A percentile compares a stretch with the other conserved stretches of the same genome.
Evolutionary conservation across 2,329 filamentous ascomycete species (phyloP).

Genomic region (Paramyrothecium roridum): DNA sequence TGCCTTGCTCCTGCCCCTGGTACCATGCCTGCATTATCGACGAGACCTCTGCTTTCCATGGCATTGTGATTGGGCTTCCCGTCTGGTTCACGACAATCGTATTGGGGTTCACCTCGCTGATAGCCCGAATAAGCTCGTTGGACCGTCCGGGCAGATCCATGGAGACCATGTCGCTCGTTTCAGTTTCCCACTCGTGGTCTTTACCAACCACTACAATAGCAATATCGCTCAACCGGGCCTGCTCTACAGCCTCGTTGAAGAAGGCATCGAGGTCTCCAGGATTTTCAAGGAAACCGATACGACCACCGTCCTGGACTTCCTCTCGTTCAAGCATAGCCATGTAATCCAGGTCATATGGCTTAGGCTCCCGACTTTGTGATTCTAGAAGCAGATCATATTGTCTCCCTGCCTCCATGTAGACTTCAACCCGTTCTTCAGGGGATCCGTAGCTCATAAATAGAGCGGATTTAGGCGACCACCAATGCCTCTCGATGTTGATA

Average conservation of each 20-base stretch:
- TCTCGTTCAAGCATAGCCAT: conserved; percentile 11
- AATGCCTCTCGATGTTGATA: too few relatives aligned
- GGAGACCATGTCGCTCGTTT: conserved; percentile 69
- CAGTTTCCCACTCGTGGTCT: conserved; percentile 42
- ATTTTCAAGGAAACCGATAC: conserved; percentile 24
- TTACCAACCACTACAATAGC: conserved; percentile 57
- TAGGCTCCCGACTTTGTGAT: too few relatives aligned
- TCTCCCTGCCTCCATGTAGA: too few relatives aligned
- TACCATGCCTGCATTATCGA: conserved; percentile 72
- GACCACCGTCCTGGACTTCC: conserved; percentile 23
- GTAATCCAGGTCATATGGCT: too few relatives aligned
- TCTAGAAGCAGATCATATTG: too few relatives aligned
- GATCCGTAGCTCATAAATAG: too few relatives aligned
- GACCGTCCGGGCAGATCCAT: conserved; percentile 66
- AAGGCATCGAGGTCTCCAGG: conserved; percentile 28
- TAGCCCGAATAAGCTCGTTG: conserved; percentile 55
- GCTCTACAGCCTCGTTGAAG: conserved; percentile 49
- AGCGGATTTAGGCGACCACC: too few relatives aligned
- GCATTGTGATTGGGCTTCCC: conserved; percentile 60
- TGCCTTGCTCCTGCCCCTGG: conserved; percentile 66
- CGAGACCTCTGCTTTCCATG: conserved; percentile 52
- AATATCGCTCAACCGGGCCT: conserved; percentile 58
- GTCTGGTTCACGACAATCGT: conserved; percentile 63
- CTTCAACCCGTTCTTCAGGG: too few relatives aligned
- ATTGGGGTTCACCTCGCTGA: conserved; percentile 57